Conservation (phyloP, 805 yeast species). For the Saturnispora sekii region DNA sequence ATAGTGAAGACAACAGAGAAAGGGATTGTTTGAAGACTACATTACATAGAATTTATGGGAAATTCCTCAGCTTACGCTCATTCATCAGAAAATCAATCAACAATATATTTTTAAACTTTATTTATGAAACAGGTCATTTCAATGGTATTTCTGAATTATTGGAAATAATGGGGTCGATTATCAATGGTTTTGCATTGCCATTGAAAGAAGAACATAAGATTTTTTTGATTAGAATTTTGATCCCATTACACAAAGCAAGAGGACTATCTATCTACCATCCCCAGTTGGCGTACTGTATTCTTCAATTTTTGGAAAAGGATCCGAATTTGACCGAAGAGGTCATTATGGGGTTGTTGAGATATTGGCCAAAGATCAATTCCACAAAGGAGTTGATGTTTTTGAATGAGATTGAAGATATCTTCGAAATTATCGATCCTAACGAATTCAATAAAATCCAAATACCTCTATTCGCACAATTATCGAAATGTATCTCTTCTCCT, state of each 20-base stretch:
- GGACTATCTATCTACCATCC: conserved; percentile 88
- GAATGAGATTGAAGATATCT: conserved; percentile 92
- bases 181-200: conserved; percentile 96
- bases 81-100: conserved; percentile 86
- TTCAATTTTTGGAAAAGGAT: conserved; percentile 93
- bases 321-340: conserved; percentile 90
- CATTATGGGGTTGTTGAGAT: conserved; percentile 83
- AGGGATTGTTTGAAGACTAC: conserved; percentile 93
- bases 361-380: conserved; percentile 94
- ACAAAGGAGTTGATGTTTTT: conserved; percentile 95
- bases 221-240: conserved; percentile 72
- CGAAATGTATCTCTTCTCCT: conserved; percentile 87
- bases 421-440: conserved; percentile 89
- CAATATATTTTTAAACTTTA: conserved; percentile 86
- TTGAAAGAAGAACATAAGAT: conserved; percentile 94
- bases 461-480: conserved; percentile 87
- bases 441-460: conserved; percentile 89
- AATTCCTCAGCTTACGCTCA: conserved; percentile 79
- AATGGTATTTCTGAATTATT: conserved; percentile 92
- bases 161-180: conserved; percentile 91
- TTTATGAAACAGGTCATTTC: conserved; percentile 90
- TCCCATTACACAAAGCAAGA: conserved; percentile 89
- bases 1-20: conserved; percentile 93
- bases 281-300: conserved; percentile 92
- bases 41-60: conserved; percentile 91